These are phyloP conservation scores for Diaporthe destruens DNA, from an alignment of 2,329 filamentous ascomycete genomes.

Conservation along the genomic window DNA sequence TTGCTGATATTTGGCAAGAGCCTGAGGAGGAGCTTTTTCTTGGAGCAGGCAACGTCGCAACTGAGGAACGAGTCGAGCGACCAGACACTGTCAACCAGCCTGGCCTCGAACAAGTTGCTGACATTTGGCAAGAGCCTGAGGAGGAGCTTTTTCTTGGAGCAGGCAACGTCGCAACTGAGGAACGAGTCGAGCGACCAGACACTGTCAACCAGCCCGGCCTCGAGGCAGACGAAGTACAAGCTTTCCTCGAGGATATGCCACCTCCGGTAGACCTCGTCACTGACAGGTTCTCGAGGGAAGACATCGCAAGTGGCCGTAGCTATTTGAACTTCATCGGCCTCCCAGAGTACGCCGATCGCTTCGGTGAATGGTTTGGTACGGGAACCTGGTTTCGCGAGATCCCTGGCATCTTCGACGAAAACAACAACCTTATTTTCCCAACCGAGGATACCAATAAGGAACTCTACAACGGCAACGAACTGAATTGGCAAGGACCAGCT, in stretches of 20 bases:
- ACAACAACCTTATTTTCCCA: constrained; percentile 8
- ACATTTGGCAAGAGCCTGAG: background rate
- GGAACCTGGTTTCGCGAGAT: constrained; percentile 8
- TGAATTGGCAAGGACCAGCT: background rate
- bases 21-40: background rate
- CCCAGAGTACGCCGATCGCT: constrained; percentile 10
- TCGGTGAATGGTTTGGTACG: constrained; percentile 19
- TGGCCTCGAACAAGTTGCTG: background rate
- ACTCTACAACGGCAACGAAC: constrained; percentile 5
- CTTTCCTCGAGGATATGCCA: background rate
- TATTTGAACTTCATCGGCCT: constrained; percentile 20
- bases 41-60: background rate
- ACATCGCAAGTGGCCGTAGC: constrained; percentile 8
- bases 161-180: no score
- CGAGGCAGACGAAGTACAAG: background rate
- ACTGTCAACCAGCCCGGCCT: background rate
- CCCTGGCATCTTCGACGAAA: constrained; percentile 23
- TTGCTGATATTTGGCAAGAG: background rate
- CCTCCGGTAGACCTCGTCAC: constrained; percentile 17
- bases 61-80: background rate
- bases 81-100: background rate
- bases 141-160: background rate
- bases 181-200: background rate
- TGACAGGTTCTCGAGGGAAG: constrained; percentile 15
- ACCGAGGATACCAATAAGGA: background rate